Conservation (phyloP, 768 basidiomycete genomes). For the Chalciporus sphaerocephalus region DNA sequence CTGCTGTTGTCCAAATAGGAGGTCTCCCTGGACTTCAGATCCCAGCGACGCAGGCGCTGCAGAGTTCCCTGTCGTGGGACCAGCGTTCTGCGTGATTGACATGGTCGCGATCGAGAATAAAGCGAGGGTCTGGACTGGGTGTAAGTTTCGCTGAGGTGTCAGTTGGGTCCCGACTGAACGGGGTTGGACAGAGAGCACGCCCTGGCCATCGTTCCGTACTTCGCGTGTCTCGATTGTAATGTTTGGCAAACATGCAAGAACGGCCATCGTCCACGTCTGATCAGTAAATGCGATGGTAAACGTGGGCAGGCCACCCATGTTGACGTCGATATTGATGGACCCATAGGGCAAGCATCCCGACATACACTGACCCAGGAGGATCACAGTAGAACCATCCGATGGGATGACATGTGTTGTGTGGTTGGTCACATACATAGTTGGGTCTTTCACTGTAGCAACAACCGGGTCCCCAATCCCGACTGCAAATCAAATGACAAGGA, state of each 20-base stretch:
- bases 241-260: conserved; percentile 22
- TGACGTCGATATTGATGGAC: conserved; percentile 2
- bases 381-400: conserved; percentile 23
- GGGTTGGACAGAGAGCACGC: conserved; percentile 18
- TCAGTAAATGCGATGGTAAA: conserved; percentile 13
- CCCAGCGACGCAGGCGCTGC: conserved; percentile 1
- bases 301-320: conserved; percentile 11
- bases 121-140: conserved; percentile 21
- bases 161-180: conserved; percentile 7
- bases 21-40: conserved; percentile 14
- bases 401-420: conserved; percentile 16
- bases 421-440: conserved; percentile 12
- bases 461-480: background rate
- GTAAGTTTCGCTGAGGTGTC: conserved; percentile 21
- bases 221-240: conserved; percentile 26
- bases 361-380: conserved; percentile 19
- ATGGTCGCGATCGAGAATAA: conserved; percentile 21
- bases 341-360: conserved; percentile 9
- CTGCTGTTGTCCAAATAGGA: conserved; percentile 21
- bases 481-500: background rate
- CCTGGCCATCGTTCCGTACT: conserved; percentile 19
- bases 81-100: conserved; percentile 2
- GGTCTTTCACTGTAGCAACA: conserved; percentile 9
- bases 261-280: conserved; percentile 20
- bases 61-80: background rate